Conservation (phyloP, 306 rosid species). For the Quercus agrifolia region DNA sequence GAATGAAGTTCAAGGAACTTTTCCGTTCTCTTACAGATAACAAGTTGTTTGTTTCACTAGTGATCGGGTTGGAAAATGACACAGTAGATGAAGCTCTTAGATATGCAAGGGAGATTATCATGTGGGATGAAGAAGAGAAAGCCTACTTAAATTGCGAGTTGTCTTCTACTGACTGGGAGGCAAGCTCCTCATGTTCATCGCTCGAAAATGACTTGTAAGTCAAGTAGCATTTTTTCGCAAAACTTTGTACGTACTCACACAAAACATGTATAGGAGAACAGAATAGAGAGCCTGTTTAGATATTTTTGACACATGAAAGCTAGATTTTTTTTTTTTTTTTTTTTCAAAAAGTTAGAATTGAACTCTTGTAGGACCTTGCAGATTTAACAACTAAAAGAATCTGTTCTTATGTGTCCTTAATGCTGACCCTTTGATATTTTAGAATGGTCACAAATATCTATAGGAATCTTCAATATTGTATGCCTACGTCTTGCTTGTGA, state of each 20-base stretch:
- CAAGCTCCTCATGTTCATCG: conserved; percentile 27
- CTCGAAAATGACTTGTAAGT: not conserved
- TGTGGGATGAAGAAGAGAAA: conserved; percentile 39
- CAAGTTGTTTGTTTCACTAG: conserved; percentile 62
- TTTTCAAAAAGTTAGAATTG: not conserved
- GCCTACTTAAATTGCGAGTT: conserved; percentile 28
- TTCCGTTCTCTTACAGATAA: conserved; percentile 41
- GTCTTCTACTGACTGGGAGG: conserved; percentile 43
- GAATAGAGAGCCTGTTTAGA: not conserved
- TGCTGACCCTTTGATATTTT: conserved; percentile 13
- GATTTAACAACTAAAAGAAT: not conserved
- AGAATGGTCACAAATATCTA: conserved; percentile 13
- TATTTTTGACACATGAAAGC: not conserved
- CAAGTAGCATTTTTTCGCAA: not conserved
- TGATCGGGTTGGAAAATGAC: conserved; percentile 55
- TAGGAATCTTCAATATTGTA: not conserved
- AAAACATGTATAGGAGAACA: not conserved
- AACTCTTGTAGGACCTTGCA: not conserved
- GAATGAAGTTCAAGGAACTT: conserved; percentile 60
- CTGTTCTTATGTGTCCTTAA: not conserved
- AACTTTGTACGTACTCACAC: conserved; percentile 13
- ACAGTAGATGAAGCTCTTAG: conserved; percentile 64
- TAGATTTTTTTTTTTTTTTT: not conserved
- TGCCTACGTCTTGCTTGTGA: not conserved
- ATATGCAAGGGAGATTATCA: conserved; percentile 64